Evolutionary conservation across 139 green algal species (phyloP).

Genomic region (Picochlorum sp.): DNA sequence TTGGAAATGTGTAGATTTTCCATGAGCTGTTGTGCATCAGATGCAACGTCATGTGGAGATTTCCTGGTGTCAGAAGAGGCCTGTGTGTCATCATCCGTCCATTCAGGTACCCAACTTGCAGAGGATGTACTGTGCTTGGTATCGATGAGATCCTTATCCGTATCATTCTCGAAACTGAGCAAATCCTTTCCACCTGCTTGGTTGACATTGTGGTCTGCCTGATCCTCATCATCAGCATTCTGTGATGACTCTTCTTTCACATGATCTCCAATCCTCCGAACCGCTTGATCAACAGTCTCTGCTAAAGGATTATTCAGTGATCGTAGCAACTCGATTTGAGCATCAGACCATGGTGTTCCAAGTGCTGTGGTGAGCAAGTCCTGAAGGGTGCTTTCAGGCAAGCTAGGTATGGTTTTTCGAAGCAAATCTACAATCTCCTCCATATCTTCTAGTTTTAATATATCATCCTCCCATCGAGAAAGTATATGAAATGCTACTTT

Average conservation of each 20-base stretch:
- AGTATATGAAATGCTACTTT: conserved; percentile 53
- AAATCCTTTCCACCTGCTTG: neutral
- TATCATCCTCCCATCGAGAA: conserved; percentile 14
- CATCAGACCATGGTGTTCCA: neutral
- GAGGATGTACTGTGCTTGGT: neutral
- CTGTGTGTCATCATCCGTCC: neutral
- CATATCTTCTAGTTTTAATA: conserved; percentile 51
- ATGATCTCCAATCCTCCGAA: conserved; percentile 26
- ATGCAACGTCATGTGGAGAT: too few relatives aligned
- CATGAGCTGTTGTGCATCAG: too few relatives aligned
- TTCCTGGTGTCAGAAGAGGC: neutral
- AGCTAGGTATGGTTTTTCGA: conserved; percentile 41
- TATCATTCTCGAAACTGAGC: neutral
- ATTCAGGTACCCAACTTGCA: neutral
- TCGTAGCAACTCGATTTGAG: conserved; percentile 22
- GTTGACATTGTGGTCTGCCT: neutral
- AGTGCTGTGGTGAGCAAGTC: conserved; percentile 31
- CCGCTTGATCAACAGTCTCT: conserved; percentile 38
- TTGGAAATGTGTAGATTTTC: too few relatives aligned
- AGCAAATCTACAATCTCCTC: conserved; percentile 56
- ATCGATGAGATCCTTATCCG: neutral
- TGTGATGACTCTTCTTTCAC: neutral
- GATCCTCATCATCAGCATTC: neutral
- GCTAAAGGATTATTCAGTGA: conserved; percentile 43
- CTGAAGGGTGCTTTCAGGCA: conserved; percentile 26